Evolutionary conservation across 2,329 filamentous ascomycete species (phyloP).

Genomic region (Colletotrichum sp.): DNA sequence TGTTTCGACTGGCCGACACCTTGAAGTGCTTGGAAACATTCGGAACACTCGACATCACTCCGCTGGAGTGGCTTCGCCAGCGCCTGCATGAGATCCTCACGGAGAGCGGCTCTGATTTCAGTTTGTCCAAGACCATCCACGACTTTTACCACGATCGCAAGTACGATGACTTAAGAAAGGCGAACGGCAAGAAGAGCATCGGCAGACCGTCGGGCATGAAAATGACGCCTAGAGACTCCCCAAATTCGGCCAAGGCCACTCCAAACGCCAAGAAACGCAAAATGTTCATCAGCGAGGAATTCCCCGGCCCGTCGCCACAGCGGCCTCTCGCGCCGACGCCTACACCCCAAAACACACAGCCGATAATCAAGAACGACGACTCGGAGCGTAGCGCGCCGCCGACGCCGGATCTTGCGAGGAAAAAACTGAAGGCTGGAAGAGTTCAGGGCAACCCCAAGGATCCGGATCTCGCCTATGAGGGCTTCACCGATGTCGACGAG

Average conservation of each 20-base stretch:
- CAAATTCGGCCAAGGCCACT: conserved; percentile 27
- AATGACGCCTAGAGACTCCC: conserved; percentile 29
- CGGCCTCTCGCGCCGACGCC: conserved; percentile 6
- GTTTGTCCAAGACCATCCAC: conserved; percentile 54
- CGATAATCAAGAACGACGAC: not conserved
- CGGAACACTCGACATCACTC: conserved; percentile 52
- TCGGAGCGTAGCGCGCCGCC: not conserved
- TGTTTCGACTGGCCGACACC: conserved; percentile 60
- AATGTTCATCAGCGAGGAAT: conserved; percentile 16
- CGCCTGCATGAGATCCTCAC: conserved; percentile 56
- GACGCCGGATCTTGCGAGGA: conserved; percentile 6
- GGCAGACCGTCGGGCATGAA: conserved; percentile 58
- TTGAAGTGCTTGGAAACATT: conserved; percentile 60
- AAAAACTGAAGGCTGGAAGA: not conserved
- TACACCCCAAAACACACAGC: not conserved
- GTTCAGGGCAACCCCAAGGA: conserved; percentile 16
- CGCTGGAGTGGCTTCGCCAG: conserved; percentile 62
- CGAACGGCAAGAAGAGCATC: conserved; percentile 63
- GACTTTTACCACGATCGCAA: conserved; percentile 63
- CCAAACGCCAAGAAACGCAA: conserved; percentile 35
- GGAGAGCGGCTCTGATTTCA: conserved; percentile 51
- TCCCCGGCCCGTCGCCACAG: not conserved
- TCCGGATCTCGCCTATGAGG: conserved; percentile 47
- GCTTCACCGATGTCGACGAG: conserved; percentile 60
- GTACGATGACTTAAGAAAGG: conserved; percentile 50